Evolutionary conservation across 2,329 filamentous ascomycete genomes (phyloP), one percentile per base, ranked within the genome.

Genomic region (Ophiocordyceps sinensis): DNA sequence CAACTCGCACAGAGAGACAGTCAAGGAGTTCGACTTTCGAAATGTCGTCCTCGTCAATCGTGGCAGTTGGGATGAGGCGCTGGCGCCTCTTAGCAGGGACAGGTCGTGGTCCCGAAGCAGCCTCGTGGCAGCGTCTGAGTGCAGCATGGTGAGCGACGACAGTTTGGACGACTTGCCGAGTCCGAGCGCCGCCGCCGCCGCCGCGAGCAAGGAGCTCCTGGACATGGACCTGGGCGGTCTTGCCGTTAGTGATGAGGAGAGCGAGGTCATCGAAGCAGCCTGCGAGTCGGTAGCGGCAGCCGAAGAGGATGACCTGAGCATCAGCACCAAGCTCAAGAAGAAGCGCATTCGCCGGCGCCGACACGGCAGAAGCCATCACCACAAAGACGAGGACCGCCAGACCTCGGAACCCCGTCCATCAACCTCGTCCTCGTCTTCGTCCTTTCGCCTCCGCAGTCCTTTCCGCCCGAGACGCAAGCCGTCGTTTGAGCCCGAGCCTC

Each of bases 21-120:
- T 93, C 37, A 70, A 73, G 47, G 82, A 89, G 53, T 85, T 89
- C 53, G 79, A 86, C 56, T 86, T 93, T 57, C 79, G 87, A 54
- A 79, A 84, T 46, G 78, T 88, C 15, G 67, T 73, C 28, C 70
- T 94, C 36, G 70, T 77, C 39, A 71, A 74, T 45, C 67, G 67
- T 29, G 85, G 82, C 26, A 80, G 69, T 43, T 94, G 85, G 85
- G 82, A 91, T 44, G 80, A 87, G 28, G 85, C 85, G 0, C 71
- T 94, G n/a, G 75, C 77, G 32, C 82, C 83, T 2, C 64, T 93
- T 43, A 57, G 52, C 46, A 64, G 55, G 51, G 66, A 57, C 46
- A 17, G 17, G 9, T 63, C 49, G n/a, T 63, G 60, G 60, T 58
- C 55, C 23, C 52, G 53, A 37, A 58, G 52, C 44, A 58, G 52